Evolutionary conservation across 2,329 filamentous ascomycete species (phyloP), one percentile per base, ranked within the genome.

Genomic region (Pleochaeta shiraiana): DNA sequence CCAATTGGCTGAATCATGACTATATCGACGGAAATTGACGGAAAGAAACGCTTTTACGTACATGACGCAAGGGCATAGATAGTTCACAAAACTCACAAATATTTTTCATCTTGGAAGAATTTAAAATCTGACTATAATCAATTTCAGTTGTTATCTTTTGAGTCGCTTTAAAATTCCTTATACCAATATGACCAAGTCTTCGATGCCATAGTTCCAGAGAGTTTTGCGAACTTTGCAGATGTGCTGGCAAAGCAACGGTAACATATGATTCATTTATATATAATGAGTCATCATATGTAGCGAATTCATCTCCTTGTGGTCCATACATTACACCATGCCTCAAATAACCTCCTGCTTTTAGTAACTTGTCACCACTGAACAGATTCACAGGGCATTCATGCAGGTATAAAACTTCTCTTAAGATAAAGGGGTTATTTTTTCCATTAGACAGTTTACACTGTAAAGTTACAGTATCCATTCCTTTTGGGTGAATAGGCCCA

Each of bases 361-460:
- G 55, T 33, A 60, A 30, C 55, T 33, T 60, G 34, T 60, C 55
- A 16, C 55, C 28, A 60, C 28, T 60, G 55, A 60, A 60, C 34
- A 57, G 31, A n/a, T 57, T 57, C 4, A 57, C 53, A 28, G 53
- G 24, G 53, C 53, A 57, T 30, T 57, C 53, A 19, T 21, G 53
- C 31, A 57, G 31, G 53, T 30, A 60, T 34, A n/a, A 60, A 60
- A 60, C 28, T 19, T 60, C 30, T 60, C 55, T 60, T n/a, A 33
- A 60, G 21, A 31, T 4, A 34, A 33, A 14, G 2, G 16, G 28
- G 31, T n/a, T 60, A 5, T 6, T 4, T 60, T 33, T 60, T 1
- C 19, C 28, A 21, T 60, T 34, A 5, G 55, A 60, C n/a, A 33
- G 4, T 21, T 5, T 14, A 60, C 4, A 60, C 11, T 33, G 11